A percentile compares a stretch with the other conserved stretches of the same genome.
Evolutionary conservation across 169 alveolate species (phyloP).

Genomic region (Cryptosporidium tyzzeri): DNA sequence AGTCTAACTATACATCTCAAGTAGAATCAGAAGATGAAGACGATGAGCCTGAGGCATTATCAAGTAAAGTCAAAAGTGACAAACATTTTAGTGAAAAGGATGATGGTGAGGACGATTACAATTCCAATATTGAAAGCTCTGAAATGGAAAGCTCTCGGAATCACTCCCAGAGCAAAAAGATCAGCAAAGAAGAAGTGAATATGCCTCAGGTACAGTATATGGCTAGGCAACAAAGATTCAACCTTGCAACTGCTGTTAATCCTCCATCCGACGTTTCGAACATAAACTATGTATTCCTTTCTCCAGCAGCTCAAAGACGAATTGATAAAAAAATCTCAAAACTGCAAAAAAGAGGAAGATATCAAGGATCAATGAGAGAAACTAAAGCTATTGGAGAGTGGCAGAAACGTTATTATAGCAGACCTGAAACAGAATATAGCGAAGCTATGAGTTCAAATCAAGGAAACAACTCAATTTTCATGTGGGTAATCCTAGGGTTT

Average conservation of each 20-base stretch:
- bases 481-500: slow-evolving; percentile 47
- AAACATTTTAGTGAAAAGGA: neutral
- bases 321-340: slow-evolving; percentile 51
- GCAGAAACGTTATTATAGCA: slow-evolving; percentile 60
- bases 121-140: neutral
- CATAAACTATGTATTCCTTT: slow-evolving; percentile 59
- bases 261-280: slow-evolving; percentile 38
- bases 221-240: slow-evolving; percentile 49
- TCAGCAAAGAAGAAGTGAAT: neutral
- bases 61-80: neutral
- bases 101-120: slow-evolving; percentile 23
- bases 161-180: neutral
- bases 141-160: neutral
- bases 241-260: slow-evolving; percentile 33
- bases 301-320: slow-evolving; percentile 40
- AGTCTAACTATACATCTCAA: neutral
- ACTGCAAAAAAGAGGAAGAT: slow-evolving; percentile 33
- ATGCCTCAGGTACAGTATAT: slow-evolving; percentile 17
- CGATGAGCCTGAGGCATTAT: neutral
- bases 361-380: slow-evolving; percentile 62
- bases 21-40: slow-evolving; percentile 6
- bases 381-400: slow-evolving; percentile 69
- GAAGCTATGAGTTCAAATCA: neutral
- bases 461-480: slow-evolving; percentile 8
- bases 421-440: slow-evolving; percentile 35